These are phyloP conservation scores for Sphaerulina musiva DNA, from an alignment of 2,329 filamentous ascomycete species.

Conservation along the genomic window DNA sequence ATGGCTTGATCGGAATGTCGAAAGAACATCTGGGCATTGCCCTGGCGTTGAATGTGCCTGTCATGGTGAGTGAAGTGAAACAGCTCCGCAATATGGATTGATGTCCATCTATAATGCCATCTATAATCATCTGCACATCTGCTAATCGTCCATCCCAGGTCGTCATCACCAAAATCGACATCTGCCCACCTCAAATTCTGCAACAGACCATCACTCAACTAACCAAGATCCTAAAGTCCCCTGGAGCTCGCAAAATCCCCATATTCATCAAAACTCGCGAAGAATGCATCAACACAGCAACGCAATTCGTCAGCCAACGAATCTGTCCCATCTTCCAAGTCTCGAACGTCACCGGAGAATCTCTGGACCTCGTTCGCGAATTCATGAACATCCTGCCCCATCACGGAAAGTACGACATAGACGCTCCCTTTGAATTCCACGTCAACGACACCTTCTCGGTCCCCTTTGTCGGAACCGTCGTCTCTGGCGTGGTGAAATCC, in stretches of 20 bases:
- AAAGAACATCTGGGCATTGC: slow-evolving; percentile 90
- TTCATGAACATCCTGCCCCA: slow-evolving; percentile 95
- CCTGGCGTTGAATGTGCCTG: slow-evolving; percentile 86
- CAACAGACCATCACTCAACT: slow-evolving; percentile 89
- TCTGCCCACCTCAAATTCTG: slow-evolving; percentile 97
- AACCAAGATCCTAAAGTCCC: slow-evolving; percentile 86
- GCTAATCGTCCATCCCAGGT: neutral
- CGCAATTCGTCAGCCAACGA: slow-evolving; percentile 87
- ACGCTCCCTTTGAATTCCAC: slow-evolving; percentile 86
- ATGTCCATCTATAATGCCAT: neutral
- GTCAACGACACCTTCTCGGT: slow-evolving; percentile 98
- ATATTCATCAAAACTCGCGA: slow-evolving; percentile 89
- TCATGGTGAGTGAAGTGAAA: slow-evolving; percentile 61
- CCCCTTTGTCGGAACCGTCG: slow-evolving; percentile 91
- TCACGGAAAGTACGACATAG: slow-evolving; percentile 83
- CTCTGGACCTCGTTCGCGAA: slow-evolving; percentile 79
- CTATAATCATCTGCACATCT: too few species aligned
- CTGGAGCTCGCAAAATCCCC: slow-evolving; percentile 88
- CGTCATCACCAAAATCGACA: slow-evolving; percentile 69
- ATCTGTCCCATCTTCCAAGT: slow-evolving; percentile 98
- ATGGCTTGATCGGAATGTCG: slow-evolving; percentile 94
- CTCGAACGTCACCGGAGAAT: slow-evolving; percentile 92
- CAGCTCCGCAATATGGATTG: slow-evolving; percentile 59
- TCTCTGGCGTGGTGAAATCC: slow-evolving; percentile 82
- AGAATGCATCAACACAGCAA: slow-evolving; percentile 89